phyloP scores from a whole-genome alignment of 179 eudicot species.

The Gypsophila paniculata region DNA sequence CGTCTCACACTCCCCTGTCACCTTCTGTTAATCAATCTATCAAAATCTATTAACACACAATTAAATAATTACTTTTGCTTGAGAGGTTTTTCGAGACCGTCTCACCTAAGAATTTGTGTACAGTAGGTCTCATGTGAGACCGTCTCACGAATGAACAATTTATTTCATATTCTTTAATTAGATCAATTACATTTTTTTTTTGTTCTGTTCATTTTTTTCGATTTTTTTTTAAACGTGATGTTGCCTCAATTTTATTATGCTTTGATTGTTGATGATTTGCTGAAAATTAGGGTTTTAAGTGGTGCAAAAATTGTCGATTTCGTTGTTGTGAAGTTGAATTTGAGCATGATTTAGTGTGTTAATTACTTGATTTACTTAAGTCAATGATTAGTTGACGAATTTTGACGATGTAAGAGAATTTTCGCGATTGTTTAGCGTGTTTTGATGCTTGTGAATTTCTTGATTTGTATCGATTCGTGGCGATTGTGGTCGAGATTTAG shows the following conservation, averaged over 20 bases:
- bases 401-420: background rate
- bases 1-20: no score
- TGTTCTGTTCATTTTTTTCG: background rate
- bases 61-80: background rate
- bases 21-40: no score
- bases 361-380: slow-evolving; percentile 1
- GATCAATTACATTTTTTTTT: slow-evolving; percentile 1
- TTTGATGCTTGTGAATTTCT: background rate
- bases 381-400: background rate
- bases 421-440: background rate
- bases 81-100: no score
- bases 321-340: background rate
- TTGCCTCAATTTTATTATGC: background rate
- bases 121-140: no score
- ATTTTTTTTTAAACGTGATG: slow-evolving; percentile 9
- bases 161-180: background rate
- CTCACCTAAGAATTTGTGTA: no score
- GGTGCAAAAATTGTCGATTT: background rate
- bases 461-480: background rate
- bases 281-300: background rate
- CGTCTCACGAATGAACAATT: no score
- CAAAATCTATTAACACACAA: background rate
- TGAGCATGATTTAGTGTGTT: background rate
- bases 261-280: background rate
- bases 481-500: background rate